A percentile compares a stretch with the other conserved stretches of the same genome.
These are phyloP conservation scores for Suillus cothurnatus DNA, from an alignment of 768 basidiomycete species.

Conservation along the genomic window DNA sequence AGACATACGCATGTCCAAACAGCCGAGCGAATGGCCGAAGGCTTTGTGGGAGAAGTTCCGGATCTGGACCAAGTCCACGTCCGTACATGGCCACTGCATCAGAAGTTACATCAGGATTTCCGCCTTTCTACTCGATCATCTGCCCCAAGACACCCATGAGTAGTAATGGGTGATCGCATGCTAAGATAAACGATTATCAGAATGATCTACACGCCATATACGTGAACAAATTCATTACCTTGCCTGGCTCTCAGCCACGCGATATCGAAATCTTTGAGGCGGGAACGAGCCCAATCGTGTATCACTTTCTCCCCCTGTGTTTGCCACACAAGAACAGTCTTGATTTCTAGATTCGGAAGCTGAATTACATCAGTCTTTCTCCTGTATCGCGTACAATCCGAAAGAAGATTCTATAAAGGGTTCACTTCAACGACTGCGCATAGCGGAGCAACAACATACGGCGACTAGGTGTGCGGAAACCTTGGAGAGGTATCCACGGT, in stretches of 20 bases:
- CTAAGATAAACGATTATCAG: background rate
- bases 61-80: background rate
- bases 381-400: background rate
- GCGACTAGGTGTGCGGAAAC: background rate
- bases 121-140: background rate
- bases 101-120: background rate
- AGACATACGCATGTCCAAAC: background rate
- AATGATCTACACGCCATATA: background rate
- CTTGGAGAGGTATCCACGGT: background rate
- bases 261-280: background rate
- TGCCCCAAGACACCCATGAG: background rate
- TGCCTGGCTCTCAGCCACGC: background rate
- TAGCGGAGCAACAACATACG: background rate
- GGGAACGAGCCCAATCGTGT: background rate
- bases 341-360: background rate
- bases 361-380: background rate
- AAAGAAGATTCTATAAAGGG: background rate
- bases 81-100: background rate
- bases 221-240: background rate
- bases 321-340: background rate
- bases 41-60: background rate
- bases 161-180: background rate
- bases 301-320: background rate
- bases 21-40: slow-evolving; percentile 2
- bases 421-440: background rate